These are phyloP conservation scores for Liquidambar formosana DNA, from an alignment of 164 flowering plant genomes.

Conservation along the genomic window DNA sequence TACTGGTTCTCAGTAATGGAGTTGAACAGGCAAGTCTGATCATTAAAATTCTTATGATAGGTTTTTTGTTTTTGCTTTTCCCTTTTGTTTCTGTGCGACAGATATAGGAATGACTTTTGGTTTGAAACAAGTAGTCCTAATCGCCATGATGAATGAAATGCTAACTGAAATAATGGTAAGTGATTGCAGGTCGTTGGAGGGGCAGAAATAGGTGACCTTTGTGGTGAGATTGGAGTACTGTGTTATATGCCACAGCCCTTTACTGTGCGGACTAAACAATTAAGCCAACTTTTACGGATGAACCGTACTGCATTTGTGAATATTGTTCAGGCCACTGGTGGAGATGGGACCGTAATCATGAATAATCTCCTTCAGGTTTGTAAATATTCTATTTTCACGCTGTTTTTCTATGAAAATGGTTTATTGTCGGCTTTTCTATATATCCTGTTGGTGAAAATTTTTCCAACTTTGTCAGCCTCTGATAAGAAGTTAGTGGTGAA, in stretches of 20 bases:
- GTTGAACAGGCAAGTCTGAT: conserved; percentile 56
- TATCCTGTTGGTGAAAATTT: background rate
- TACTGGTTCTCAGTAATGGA: conserved; percentile 61
- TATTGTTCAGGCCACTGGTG: conserved; percentile 87
- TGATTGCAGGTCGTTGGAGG: conserved; percentile 66
- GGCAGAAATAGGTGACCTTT: conserved; percentile 66
- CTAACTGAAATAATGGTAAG: background rate
- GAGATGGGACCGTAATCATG: conserved; percentile 93
- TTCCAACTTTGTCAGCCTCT: too few species aligned
- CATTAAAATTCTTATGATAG: background rate
- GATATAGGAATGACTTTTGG: too few species aligned
- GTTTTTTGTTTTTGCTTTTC: too few species aligned
- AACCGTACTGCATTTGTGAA: conserved; percentile 82
- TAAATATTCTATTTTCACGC: background rate
- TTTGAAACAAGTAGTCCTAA: too few species aligned
- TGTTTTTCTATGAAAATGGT: background rate
- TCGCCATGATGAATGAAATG: background rate
- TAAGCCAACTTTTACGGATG: conserved; percentile 78
- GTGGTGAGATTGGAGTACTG: conserved; percentile 96
- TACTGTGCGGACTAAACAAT: conserved; percentile 81
- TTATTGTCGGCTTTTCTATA: background rate
- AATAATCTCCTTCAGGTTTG: conserved; percentile 91
- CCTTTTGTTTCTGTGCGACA: conserved; percentile 73
- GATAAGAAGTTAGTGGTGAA: conserved; percentile 38
- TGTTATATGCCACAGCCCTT: conserved; percentile 92